Evolutionary conservation across 495 filamentous ascomycete species (phyloP).

Genomic region (Polyplosphaeria fusca): DNA sequence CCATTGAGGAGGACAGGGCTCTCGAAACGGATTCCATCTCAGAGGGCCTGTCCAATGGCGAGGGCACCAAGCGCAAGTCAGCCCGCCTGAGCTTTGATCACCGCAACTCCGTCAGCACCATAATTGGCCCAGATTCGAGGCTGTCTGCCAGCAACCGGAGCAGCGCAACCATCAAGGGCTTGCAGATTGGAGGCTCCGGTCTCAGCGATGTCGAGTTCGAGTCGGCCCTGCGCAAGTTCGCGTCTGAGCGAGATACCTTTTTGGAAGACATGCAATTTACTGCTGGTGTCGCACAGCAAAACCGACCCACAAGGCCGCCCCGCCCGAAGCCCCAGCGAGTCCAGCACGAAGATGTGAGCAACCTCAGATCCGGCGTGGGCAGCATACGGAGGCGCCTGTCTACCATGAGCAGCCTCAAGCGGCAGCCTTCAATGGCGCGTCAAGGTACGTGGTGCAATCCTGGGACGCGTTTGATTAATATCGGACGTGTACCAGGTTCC

Average conservation of each 20-base stretch:
- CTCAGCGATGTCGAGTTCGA: conserved; percentile 81
- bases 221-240: conserved; percentile 86
- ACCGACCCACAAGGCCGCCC: conserved; percentile 61
- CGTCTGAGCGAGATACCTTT: conserved; percentile 88
- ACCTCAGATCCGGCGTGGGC: conserved; percentile 56
- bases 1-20: conserved; percentile 72
- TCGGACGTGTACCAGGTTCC: conserved; percentile 11
- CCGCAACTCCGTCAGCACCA: conserved; percentile 62
- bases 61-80: conserved; percentile 59
- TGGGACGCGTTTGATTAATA: conserved; percentile 3
- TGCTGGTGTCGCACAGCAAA: conserved; percentile 70
- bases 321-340: conserved; percentile 78
- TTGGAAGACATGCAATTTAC: conserved; percentile 87
- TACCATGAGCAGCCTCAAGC: conserved; percentile 92
- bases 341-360: conserved; percentile 68
- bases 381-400: conserved; percentile 85
- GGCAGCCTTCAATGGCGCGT: conserved; percentile 74
- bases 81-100: conserved; percentile 62
- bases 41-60: conserved; percentile 49
- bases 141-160: conserved; percentile 80
- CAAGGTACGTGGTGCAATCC: conserved; percentile 58
- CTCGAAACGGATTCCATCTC: conserved; percentile 46
- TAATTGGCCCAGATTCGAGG: conserved; percentile 55
- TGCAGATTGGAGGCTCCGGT: conserved; percentile 41
- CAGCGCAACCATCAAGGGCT: conserved; percentile 68